Conservation (phyloP, 352 stramenopile species). For the Halophytophthora batemanensis region DNA sequence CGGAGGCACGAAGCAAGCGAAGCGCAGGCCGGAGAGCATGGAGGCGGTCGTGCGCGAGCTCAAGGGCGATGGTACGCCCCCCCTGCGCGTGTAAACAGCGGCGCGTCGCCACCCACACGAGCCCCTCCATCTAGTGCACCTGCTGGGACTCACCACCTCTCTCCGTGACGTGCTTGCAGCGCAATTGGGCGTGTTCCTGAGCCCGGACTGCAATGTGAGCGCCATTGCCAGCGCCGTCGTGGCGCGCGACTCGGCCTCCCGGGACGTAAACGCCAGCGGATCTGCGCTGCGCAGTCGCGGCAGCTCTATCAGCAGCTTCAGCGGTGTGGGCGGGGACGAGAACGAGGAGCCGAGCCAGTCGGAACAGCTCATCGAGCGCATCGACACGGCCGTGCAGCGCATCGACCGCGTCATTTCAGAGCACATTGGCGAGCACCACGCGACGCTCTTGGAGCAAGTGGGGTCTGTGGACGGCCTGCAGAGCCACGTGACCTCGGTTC, state of each 20-base stretch:
- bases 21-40: slow-evolving; percentile 27
- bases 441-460: slow-evolving; percentile 62
- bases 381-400: slow-evolving; percentile 58
- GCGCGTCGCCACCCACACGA: neutral
- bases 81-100: neutral
- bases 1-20: no score
- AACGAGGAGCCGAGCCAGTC: slow-evolving; percentile 42
- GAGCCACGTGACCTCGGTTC: slow-evolving; percentile 46
- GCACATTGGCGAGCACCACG: slow-evolving; percentile 76
- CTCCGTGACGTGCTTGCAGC: slow-evolving; percentile 26
- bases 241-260: slow-evolving; percentile 50
- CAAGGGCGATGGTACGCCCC: slow-evolving; percentile 55
- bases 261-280: slow-evolving; percentile 15
- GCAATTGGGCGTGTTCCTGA: slow-evolving; percentile 72
- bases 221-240: slow-evolving; percentile 78
- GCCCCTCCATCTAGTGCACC: neutral
- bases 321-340: slow-evolving; percentile 7
- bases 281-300: slow-evolving; percentile 9
- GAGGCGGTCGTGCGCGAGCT: slow-evolving; percentile 71
- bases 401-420: slow-evolving; percentile 81
- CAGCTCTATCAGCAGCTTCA: slow-evolving; percentile 17
- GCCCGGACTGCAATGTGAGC: slow-evolving; percentile 68
- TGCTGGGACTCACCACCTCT: neutral
- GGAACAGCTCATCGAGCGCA: slow-evolving; percentile 69
- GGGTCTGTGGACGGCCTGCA: slow-evolving; percentile 79